Evolutionary conservation across 768 basidiomycete species (phyloP), one percentile per base, ranked within the genome.

Genomic region (Favolaschia claudopus): DNA sequence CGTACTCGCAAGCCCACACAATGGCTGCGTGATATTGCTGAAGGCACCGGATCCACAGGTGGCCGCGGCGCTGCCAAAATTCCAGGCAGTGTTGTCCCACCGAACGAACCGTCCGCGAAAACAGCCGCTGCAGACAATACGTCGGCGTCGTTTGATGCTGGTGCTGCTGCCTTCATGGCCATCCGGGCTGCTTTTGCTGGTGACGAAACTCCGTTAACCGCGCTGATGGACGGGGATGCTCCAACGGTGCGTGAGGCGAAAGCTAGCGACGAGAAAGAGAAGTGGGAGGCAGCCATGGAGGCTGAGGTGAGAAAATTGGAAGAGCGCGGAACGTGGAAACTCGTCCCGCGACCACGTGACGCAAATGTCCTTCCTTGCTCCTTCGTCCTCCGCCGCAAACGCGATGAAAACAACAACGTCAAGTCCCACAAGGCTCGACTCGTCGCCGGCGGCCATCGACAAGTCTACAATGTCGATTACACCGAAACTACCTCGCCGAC

Each of bases 381-480:
- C 32, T 55, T 29, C 32, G 53, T 55, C 8, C 39, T 55, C 8
- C 7, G 38, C 9, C 9, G 25, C 6, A 52, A 52, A 27, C 38
- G 34, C 38, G 38, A 52, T 17, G 34, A 36, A 17, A 19, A 52
- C n/a, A 52, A 52, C 38, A 7, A 28, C 15, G 19, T 39, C 27
- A 13, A 12, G 22, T 3, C 17, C 19, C 25, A 49, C 34, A 49
- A 34, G 34, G 47, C 47, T 10, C 47, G 47, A 33, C 32, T 49
- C 20, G 47, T 49, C 31, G 47, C 47, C 2, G 32, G 32, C 58
- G 50, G 50, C 2, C 73, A 67, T 61, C 44, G 59, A 0, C 76
- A 77, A 50, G 47, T 65, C 7, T 63, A 63, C 15, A 71, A 74
- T 9, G 33, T 73, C n/a, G 69, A 73, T 34, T 72, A 55, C 58